phyloP scores from a whole-genome alignment of 805 yeast genomes.

The Maudiozyma turicensis region DNA sequence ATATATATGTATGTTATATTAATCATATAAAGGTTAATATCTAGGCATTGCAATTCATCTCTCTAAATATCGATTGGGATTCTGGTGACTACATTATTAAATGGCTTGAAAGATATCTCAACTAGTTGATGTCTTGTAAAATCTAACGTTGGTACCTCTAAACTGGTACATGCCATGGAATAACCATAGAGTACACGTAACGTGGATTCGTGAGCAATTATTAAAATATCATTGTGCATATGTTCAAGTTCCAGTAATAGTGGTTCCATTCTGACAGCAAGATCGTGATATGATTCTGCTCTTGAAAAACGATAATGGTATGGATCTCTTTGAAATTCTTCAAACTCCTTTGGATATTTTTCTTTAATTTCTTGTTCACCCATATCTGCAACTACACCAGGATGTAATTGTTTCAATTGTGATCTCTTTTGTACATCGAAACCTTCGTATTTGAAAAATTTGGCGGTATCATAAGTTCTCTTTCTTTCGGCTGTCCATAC shows the following conservation, averaged over 20 bases:
- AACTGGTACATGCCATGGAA: slow-evolving; percentile 82
- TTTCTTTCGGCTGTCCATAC: slow-evolving; percentile 95
- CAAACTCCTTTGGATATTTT: slow-evolving; percentile 61
- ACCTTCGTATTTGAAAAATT: slow-evolving; percentile 52
- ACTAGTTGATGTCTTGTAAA: slow-evolving; percentile 79
- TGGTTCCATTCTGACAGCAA: slow-evolving; percentile 91
- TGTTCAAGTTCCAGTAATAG: slow-evolving; percentile 89
- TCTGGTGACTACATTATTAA: slow-evolving; percentile 55
- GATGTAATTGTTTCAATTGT: slow-evolving; percentile 79
- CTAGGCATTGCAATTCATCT: not conserved
- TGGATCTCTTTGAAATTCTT: slow-evolving; percentile 61
- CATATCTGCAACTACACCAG: slow-evolving; percentile 76
- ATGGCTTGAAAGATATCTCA: slow-evolving; percentile 81
- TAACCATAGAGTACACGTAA: slow-evolving; percentile 87
- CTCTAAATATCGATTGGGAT: slow-evolving; percentile 29
- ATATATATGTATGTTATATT: too few species aligned
- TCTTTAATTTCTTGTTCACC: slow-evolving; percentile 47
- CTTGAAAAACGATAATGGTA: slow-evolving; percentile 89
- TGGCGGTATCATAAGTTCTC: slow-evolving; percentile 74
- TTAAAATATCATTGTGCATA: slow-evolving; percentile 74
- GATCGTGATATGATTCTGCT: slow-evolving; percentile 91
- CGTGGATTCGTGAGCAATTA: slow-evolving; percentile 89
- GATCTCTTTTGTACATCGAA: slow-evolving; percentile 64
- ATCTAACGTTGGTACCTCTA: slow-evolving; percentile 70
- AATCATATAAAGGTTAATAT: not conserved